phyloP scores from a whole-genome alignment of 2,329 filamentous ascomycete species.

The Proliferodiscus dingleyae region DNA sequence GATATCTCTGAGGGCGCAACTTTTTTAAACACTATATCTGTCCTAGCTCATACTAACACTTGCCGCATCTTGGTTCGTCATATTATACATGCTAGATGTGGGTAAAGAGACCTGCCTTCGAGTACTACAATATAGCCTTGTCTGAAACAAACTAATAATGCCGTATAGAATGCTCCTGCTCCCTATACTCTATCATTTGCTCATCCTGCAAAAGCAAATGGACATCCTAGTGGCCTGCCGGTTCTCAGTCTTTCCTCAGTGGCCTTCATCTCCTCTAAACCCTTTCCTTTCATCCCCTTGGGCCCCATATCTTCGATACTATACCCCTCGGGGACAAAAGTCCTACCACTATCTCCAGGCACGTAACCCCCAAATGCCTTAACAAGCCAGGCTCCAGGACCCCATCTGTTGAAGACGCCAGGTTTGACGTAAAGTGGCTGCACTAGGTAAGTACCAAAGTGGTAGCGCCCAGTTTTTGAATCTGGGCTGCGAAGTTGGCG shows the following conservation, averaged over 20 bases:
- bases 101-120: too few species aligned
- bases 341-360: slow-evolving; percentile 38
- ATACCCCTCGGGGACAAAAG: slow-evolving; percentile 47
- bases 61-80: too few species aligned
- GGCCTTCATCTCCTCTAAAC: slow-evolving; percentile 42
- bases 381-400: slow-evolving; percentile 47
- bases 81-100: too few species aligned
- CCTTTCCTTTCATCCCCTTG: slow-evolving; percentile 45
- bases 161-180: too few species aligned
- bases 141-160: too few species aligned
- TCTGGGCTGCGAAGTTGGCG: slow-evolving; percentile 44
- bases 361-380: slow-evolving; percentile 41
- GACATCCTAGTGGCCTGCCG: slow-evolving; percentile 42
- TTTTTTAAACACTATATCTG: too few species aligned
- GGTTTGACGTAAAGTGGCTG: slow-evolving; percentile 61
- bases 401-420: slow-evolving; percentile 59
- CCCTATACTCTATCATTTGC: too few species aligned
- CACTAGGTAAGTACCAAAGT: slow-evolving; percentile 48
- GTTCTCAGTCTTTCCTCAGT: slow-evolving; percentile 35
- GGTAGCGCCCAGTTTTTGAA: slow-evolving; percentile 47
- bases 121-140: too few species aligned
- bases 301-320: slow-evolving; percentile 59
- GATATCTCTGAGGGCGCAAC: too few species aligned
- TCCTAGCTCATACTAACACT: too few species aligned
- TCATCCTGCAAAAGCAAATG: slow-evolving; percentile 33